Conservation (phyloP, 305 asterid species). For the Fraxinus floribunda region DNA sequence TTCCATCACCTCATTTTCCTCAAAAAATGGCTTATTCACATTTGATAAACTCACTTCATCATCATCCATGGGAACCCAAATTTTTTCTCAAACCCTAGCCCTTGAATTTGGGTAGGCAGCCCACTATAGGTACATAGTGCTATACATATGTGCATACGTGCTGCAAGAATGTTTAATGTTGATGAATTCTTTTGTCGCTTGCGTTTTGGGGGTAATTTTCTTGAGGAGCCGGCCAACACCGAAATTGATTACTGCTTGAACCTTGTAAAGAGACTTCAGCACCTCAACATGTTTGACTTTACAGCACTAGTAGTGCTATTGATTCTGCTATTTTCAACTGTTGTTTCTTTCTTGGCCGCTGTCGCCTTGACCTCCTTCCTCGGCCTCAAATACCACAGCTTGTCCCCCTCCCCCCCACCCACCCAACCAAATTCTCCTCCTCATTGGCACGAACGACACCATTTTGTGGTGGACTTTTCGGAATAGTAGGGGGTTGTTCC, state of each 20-base stretch:
- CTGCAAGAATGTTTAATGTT: background rate
- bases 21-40: conserved; percentile 29
- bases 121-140: background rate
- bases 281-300: too few species aligned
- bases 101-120: conserved; percentile 27
- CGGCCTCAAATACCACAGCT: too few species aligned
- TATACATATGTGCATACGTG: background rate
- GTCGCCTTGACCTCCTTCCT: too few species aligned
- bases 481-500: too few species aligned
- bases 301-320: too few species aligned
- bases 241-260: background rate
- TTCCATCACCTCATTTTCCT: conserved; percentile 27
- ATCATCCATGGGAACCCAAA: conserved; percentile 37
- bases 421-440: too few species aligned
- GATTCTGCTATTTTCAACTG: too few species aligned
- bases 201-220: background rate
- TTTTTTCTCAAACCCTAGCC: conserved; percentile 50
- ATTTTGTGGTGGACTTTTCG: too few species aligned
- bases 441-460: too few species aligned
- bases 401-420: too few species aligned
- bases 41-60: conserved; percentile 34
- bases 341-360: too few species aligned
- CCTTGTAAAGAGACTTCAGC: background rate
- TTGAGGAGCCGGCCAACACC: background rate
- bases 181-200: background rate